phyloP scores from a whole-genome alignment of 2,329 filamentous ascomycete genomes.

The Sporothrix brunneoviolacea region DNA sequence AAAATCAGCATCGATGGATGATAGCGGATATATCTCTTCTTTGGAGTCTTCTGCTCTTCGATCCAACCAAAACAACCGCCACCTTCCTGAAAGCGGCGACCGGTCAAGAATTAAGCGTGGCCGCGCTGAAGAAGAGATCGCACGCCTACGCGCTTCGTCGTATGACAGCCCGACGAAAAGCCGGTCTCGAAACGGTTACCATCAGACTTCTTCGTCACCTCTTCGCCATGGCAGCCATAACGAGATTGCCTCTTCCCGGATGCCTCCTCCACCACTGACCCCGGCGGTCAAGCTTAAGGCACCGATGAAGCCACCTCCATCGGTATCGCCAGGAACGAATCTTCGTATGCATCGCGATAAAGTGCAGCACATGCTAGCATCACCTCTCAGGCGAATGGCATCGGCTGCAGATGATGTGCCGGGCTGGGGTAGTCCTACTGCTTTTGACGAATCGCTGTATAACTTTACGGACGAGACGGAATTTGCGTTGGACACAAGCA shows the following conservation, averaged over 20 bases:
- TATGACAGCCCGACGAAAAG: slow-evolving; percentile 82
- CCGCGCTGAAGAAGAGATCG: slow-evolving; percentile 92
- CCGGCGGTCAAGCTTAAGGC: slow-evolving; percentile 76
- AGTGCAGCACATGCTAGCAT: slow-evolving; percentile 74
- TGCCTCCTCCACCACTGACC: slow-evolving; percentile 66
- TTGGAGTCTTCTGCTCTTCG: slow-evolving; percentile 84
- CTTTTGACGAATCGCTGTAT: slow-evolving; percentile 51
- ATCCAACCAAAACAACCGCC: slow-evolving; percentile 55
- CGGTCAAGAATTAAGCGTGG: slow-evolving; percentile 79
- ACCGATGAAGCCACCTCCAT: slow-evolving; percentile 54
- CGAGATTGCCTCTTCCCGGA: slow-evolving; percentile 43
- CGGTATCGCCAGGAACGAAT: slow-evolving; percentile 89
- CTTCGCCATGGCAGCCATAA: slow-evolving; percentile 43
- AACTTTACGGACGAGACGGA: slow-evolving; percentile 40
- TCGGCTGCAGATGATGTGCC: slow-evolving; percentile 27
- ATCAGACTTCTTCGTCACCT: slow-evolving; percentile 61
- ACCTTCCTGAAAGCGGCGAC: slow-evolving; percentile 65
- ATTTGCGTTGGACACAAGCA: slow-evolving; percentile 41
- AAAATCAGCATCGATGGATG: slow-evolving; percentile 72
- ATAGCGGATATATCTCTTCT: slow-evolving; percentile 96
- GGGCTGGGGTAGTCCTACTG: slow-evolving; percentile 60
- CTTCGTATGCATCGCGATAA: slow-evolving; percentile 79
- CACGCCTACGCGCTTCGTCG: slow-evolving; percentile 82
- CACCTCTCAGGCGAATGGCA: slow-evolving; percentile 51
- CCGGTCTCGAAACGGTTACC: slow-evolving; percentile 45